A percentile compares a stretch with the other conserved stretches of the same genome.
Conservation (phyloP, 768 basidiomycete genomes). For the Cystofilobasidium bisporidii region DNA sequence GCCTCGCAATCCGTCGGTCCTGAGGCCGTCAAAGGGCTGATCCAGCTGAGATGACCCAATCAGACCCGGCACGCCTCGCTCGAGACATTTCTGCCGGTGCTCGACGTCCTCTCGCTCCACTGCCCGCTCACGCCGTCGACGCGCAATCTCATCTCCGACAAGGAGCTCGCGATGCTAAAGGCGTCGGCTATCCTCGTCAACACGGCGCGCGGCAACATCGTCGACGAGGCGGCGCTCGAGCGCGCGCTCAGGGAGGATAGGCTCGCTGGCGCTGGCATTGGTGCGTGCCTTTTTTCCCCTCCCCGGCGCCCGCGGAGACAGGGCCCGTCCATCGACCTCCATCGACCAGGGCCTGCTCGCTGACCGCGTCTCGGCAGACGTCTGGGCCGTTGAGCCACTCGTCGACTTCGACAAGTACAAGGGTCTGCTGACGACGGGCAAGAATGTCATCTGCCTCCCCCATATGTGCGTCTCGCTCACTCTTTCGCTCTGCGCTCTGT, state of each 20-base stretch:
- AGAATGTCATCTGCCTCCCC: slow-evolving; percentile 1
- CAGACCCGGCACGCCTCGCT: slow-evolving; percentile 51
- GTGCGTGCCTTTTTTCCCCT: slow-evolving; percentile 45
- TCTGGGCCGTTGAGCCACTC: slow-evolving; percentile 5
- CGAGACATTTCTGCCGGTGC: slow-evolving; percentile 49
- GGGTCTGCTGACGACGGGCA: slow-evolving; percentile 4
- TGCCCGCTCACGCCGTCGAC: slow-evolving; percentile 51
- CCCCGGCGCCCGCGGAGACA: neutral
- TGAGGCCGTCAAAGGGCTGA: too few relatives aligned
- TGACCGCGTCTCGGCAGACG: too few relatives aligned
- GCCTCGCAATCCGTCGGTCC: too few relatives aligned
- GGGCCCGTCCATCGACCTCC: too few relatives aligned
- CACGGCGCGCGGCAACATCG: slow-evolving; percentile 56
- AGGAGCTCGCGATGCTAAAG: slow-evolving; percentile 52
- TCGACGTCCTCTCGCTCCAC: slow-evolving; percentile 58
- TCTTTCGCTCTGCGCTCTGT: too few relatives aligned
- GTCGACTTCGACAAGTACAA: neutral
- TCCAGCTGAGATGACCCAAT: too few relatives aligned
- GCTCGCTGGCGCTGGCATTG: slow-evolving; percentile 38
- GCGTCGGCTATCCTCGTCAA: slow-evolving; percentile 55
- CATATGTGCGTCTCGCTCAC: too few relatives aligned
- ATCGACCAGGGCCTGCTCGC: too few relatives aligned
- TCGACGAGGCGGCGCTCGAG: slow-evolving; percentile 53
- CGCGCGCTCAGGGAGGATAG: slow-evolving; percentile 42
- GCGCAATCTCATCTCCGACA: slow-evolving; percentile 45